Evolutionary conservation across 116 monocot species (phyloP), one percentile per base, ranked within the genome.

Genomic region (Cymodocea nodosa): DNA sequence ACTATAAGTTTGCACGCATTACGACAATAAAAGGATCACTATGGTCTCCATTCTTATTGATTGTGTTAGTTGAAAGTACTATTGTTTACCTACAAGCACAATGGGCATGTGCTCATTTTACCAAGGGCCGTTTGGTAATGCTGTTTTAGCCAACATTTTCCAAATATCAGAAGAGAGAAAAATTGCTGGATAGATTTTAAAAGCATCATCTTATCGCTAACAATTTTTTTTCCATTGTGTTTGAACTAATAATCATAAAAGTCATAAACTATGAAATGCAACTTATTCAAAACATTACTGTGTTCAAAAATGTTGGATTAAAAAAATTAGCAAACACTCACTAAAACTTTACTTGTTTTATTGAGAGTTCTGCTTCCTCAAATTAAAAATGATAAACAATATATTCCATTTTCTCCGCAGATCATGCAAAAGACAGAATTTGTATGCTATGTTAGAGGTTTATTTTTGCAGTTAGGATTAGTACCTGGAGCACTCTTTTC

Each of bases 371-470:
- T 54, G 0, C 0, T 20, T 13, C n/a, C 16, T n/a, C n/a, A 54
- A 13, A n/a, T 2, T 54, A 54, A n/a, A n/a, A 54, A 44, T 4
- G 1, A 54, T 54, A 15, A 30, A 54, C 54, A 54, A 54, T 54
- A n/a, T 17, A 54, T 54, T 54, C 19, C 54, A 54, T 54, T 40
- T 49, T 17, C 40, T 22, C 20, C 75, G 62, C 80, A 90, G 90
- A 76, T 84, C 50, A 68, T 77, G 72, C 83, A 90, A 59, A 75
- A 81, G 48, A 68, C 66, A 18, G 68, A 48, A 30, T 76, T 84
- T 70, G 63, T 90, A 54, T 71, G 75, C 34, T 70, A 71, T 65
- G 68, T 78, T 53, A 81, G 65, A 52, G 70, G 56, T 30, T 59
- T 75, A 24, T 77, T 86, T 73, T n/a, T 59, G 23, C 81, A 84